phyloP scores from a whole-genome alignment of 2,329 filamentous ascomycete species.

The Acrodontium crateriforme region DNA sequence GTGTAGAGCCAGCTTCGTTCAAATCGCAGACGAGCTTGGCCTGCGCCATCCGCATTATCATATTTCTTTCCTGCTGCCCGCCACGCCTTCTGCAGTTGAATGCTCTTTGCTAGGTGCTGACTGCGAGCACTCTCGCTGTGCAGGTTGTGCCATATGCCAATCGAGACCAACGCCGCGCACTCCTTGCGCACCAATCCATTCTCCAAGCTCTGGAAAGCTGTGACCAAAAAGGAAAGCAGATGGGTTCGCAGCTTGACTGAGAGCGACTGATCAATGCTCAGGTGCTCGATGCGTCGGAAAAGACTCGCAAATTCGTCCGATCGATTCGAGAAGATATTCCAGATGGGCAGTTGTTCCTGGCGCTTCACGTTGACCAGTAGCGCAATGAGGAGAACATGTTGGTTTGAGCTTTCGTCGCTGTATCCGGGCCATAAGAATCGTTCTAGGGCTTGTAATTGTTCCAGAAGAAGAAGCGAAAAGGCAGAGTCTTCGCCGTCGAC shows the following conservation, averaged over 20 bases:
- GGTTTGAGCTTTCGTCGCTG: slow-evolving; percentile 64
- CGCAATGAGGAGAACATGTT: slow-evolving; percentile 77
- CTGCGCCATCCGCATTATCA: slow-evolving; percentile 67
- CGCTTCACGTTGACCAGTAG: slow-evolving; percentile 79
- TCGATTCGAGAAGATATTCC: slow-evolving; percentile 68
- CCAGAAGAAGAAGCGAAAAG: slow-evolving; percentile 65
- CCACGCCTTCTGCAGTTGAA: slow-evolving; percentile 81
- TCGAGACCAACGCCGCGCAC: slow-evolving; percentile 87
- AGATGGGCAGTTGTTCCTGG: slow-evolving; percentile 73
- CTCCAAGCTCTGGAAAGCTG: slow-evolving; percentile 87
- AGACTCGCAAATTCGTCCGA: slow-evolving; percentile 74
- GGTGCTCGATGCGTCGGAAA: slow-evolving; percentile 78
- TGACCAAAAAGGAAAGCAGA: slow-evolving; percentile 78
- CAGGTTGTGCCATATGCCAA: slow-evolving; percentile 90
- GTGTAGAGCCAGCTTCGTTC: slow-evolving; percentile 90
- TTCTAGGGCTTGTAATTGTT: slow-evolving; percentile 83
- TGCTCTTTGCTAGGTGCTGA: slow-evolving; percentile 53
- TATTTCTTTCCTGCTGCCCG: slow-evolving; percentile 73
- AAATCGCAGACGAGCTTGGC: slow-evolving; percentile 70
- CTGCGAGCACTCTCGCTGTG: slow-evolving; percentile 65
- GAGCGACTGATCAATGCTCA: slow-evolving; percentile 50
- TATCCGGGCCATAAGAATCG: slow-evolving; percentile 94
- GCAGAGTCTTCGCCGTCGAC: slow-evolving; percentile 69
- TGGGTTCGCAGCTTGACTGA: slow-evolving; percentile 48
- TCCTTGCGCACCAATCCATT: slow-evolving; percentile 82